Conservation (phyloP, 805 yeast species). For the Yamadazyma sp. region DNA sequence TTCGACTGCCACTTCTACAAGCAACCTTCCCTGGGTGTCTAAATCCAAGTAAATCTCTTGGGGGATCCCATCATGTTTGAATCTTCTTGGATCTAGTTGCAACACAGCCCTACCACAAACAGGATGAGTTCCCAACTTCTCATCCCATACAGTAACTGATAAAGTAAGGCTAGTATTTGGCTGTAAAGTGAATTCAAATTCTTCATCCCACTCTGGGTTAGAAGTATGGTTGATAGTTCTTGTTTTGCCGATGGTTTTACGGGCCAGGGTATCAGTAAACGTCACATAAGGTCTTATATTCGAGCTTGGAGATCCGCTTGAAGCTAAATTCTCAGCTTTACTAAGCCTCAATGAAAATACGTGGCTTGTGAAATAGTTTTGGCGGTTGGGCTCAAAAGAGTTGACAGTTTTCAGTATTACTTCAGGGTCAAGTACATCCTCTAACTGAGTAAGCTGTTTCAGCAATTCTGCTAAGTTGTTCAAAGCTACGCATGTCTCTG, state of each 20-base stretch:
- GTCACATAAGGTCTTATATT: conserved; percentile 64
- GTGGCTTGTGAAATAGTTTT: conserved; percentile 42
- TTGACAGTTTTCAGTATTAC: conserved; percentile 43
- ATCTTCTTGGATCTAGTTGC: conserved; percentile 60
- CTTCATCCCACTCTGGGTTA: conserved; percentile 86
- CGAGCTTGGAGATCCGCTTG: conserved; percentile 18
- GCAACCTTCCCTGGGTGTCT: conserved; percentile 67
- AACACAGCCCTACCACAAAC: conserved; percentile 65
- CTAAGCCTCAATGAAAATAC: conserved; percentile 64
- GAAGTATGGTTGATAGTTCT: conserved; percentile 57
- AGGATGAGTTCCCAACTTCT: conserved; percentile 53
- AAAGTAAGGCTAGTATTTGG: conserved; percentile 46
- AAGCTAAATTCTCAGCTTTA: conserved; percentile 57
- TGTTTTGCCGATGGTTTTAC: conserved; percentile 66
- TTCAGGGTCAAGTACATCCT: conserved; percentile 60
- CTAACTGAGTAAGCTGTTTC: conserved; percentile 50
- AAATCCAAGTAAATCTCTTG: conserved; percentile 57
- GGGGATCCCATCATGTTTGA: conserved; percentile 67
- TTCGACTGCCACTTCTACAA: conserved; percentile 71
- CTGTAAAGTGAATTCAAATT: conserved; percentile 56
- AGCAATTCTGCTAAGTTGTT: conserved; percentile 61
- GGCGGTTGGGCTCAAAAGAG: conserved; percentile 30
- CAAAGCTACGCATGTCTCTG: conserved; percentile 70
- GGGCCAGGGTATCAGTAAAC: conserved; percentile 53
- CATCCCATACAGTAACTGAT: conserved; percentile 72